phyloP scores from a whole-genome alignment of 495 filamentous ascomycete genomes.

The Penicillium cataractarum region DNA sequence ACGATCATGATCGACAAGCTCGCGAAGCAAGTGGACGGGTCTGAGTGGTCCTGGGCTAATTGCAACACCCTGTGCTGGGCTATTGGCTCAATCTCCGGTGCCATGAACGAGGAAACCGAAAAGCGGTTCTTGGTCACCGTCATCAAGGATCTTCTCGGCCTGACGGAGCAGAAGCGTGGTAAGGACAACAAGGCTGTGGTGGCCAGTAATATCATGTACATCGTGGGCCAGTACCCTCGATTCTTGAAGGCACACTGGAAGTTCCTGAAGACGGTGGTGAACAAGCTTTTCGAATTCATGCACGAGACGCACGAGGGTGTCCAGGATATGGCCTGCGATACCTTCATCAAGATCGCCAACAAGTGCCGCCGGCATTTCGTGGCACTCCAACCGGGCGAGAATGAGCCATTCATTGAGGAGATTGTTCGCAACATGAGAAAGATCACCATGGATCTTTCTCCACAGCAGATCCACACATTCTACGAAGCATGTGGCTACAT shows the following conservation, averaged over 20 bases:
- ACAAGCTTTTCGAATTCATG: slow-evolving; percentile 99
- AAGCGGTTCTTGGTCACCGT: slow-evolving; percentile 98
- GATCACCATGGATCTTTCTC: slow-evolving; percentile 92
- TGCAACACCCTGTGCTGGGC: slow-evolving; percentile 99
- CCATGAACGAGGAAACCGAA: slow-evolving; percentile 99
- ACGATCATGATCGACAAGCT: slow-evolving; percentile 99
- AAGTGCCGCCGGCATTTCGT: slow-evolving; percentile 98
- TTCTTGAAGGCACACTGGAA: slow-evolving; percentile 99
- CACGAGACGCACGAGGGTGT: slow-evolving; percentile 99
- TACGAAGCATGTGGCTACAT: slow-evolving; percentile 99
- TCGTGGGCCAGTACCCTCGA: slow-evolving; percentile 96
- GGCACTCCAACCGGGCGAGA: slow-evolving; percentile 90
- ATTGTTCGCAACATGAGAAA: slow-evolving; percentile 93
- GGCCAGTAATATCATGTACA: slow-evolving; percentile 99
- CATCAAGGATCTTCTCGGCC: slow-evolving; percentile 96
- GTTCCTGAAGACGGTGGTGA: slow-evolving; percentile 99
- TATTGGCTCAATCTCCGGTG: slow-evolving; percentile 96
- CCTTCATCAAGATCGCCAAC: slow-evolving; percentile 99
- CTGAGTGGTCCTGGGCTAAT: slow-evolving; percentile 98
- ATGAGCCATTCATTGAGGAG: slow-evolving; percentile 96
- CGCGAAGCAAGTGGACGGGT: slow-evolving; percentile 87
- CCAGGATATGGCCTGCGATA: slow-evolving; percentile 99
- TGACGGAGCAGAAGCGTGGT: slow-evolving; percentile 98
- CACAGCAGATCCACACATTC: slow-evolving; percentile 97
- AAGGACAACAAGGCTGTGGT: slow-evolving; percentile 99